Base-by-base conservation (phyloP, 2,329 filamentous ascomycete genomes). In the Ophiostoma australiae region DNA sequence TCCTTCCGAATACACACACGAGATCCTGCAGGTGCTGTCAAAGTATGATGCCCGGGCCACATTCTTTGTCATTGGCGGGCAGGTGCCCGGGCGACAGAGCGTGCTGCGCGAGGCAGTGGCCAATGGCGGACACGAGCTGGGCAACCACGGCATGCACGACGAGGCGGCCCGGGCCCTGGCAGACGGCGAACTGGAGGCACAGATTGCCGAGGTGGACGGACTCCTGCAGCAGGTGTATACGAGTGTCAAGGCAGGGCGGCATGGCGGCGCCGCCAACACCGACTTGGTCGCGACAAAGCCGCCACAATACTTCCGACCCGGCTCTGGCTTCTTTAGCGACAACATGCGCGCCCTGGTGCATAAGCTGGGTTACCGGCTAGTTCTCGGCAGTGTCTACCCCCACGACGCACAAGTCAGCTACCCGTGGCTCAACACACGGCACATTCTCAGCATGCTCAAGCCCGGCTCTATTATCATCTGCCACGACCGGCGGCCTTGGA, bases 81-180 rank as follows among this genome's bases (percentile, higher is more conserved):
- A 97, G 80, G 88, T 92, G 11, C 75, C 82, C 0, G 86, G 85
- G 1, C 76, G 82, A 37, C 84, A 89, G 76, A 80, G 82, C 6
- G 79, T 84, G 3, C 82, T 93, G 41, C 80, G 83, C 63, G 82
- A 86, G 55, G 81, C 91, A 1, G 82, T 91, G n/a, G 81, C 82
- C 52, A 82, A 80, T 68, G 89, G 72, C 69, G 73, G 89, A 31
- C 87, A 91, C 78, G 91, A 93, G 81, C 82, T 97, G 3, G 93
- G 87, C 33, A 97, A 97, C 80, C 93, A 97, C 80, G 93, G 91
- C 11, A 94, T 95, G 92, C 86, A 89, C 78, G 93, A 97, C 79
- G 92, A 95, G 81, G 88, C 92, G 0, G 90, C 89, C 11, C 84
- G 86, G 65, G 82, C 82, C 0, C 82, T 97, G 35, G 80, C 83